Evolutionary conservation across 805 yeast genomes (phyloP).

Genomic region (Debaryomyces hansenii): DNA sequence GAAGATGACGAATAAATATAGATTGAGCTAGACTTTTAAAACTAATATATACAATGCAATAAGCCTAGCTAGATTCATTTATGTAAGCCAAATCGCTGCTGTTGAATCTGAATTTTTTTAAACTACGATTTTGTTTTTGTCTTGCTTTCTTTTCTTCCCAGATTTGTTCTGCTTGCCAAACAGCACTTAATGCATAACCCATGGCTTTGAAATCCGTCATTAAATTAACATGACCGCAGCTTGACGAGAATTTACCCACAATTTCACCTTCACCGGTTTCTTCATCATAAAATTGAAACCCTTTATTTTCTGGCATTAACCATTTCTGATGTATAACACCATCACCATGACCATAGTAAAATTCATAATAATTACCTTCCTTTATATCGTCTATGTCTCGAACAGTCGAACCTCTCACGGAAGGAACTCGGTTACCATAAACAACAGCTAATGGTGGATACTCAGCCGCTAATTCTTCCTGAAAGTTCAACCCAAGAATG

Average conservation of each 20-base stretch:
- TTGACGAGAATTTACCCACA: slow-evolving; percentile 63
- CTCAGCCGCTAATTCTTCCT: slow-evolving; percentile 40
- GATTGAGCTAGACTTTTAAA: neutral
- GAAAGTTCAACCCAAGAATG: slow-evolving; percentile 54
- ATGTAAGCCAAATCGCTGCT: neutral
- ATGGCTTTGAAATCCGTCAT: slow-evolving; percentile 72
- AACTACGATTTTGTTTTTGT: neutral
- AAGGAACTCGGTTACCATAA: slow-evolving; percentile 80
- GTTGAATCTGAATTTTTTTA: neutral
- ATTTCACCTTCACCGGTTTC: slow-evolving; percentile 47
- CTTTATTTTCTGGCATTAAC: slow-evolving; percentile 75
- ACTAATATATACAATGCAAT: neutral
- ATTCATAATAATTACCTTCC: slow-evolving; percentile 71
- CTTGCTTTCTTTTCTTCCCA: slow-evolving; percentile 23
- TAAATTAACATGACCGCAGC: slow-evolving; percentile 75
- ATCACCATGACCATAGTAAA: slow-evolving; percentile 87
- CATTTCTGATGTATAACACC: slow-evolving; percentile 86
- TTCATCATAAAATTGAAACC: slow-evolving; percentile 45
- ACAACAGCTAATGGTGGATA: slow-evolving; percentile 87
- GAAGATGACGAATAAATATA: neutral
- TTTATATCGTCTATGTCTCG: slow-evolving; percentile 58
- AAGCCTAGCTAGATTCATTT: neutral
- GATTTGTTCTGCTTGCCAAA: slow-evolving; percentile 55
- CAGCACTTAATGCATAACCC: slow-evolving; percentile 67
- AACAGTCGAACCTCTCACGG: slow-evolving; percentile 79